A percentile compares a stretch with the other conserved stretches of the same genome.
Evolutionary conservation across 2,329 filamentous ascomycete species (phyloP).

Genomic region (Epichloe sylvatica): DNA sequence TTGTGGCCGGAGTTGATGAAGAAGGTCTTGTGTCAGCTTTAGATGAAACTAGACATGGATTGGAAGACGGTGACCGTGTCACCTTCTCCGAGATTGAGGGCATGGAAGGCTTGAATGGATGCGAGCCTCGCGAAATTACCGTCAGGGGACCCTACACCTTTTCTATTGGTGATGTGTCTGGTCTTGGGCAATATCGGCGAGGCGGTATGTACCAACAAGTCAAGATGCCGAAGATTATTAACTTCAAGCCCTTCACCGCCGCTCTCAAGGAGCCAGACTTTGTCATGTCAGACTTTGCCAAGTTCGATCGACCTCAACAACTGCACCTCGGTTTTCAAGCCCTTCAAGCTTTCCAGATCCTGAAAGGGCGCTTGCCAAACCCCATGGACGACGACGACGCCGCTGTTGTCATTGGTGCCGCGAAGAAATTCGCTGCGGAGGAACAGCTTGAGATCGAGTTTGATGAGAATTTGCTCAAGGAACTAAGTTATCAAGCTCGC

Average conservation of each 20-base stretch:
- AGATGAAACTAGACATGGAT: constrained; percentile 85
- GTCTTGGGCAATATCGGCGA: constrained; percentile 71
- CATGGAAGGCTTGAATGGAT: constrained; percentile 75
- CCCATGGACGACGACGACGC: constrained; percentile 81
- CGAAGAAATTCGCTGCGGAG: constrained; percentile 58
- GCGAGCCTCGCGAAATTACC: constrained; percentile 75
- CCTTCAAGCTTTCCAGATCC: constrained; percentile 69
- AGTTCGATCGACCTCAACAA: constrained; percentile 88
- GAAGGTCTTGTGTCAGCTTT: constrained; percentile 84
- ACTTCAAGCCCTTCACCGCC: constrained; percentile 70
- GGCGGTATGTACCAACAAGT: constrained; percentile 90
- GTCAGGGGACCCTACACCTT: constrained; percentile 97
- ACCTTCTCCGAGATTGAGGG: constrained; percentile 89
- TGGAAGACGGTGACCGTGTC: constrained; percentile 93
- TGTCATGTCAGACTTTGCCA: constrained; percentile 88
- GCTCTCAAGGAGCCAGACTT: constrained; percentile 80
- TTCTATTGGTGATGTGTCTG: constrained; percentile 85
- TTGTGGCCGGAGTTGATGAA: constrained; percentile 78
- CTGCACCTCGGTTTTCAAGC: constrained; percentile 89
- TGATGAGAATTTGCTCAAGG: constrained; percentile 82
- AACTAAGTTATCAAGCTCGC: constrained; percentile 85
- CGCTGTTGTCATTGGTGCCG: constrained; percentile 57
- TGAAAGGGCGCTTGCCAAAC: constrained; percentile 60
- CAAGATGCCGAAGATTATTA: constrained; percentile 91
- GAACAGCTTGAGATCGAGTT: constrained; percentile 57